A percentile compares a stretch with the other conserved stretches of the same genome.
phyloP scores from a whole-genome alignment of 179 eudicot genomes.

The Heliamphora pulchella region DNA sequence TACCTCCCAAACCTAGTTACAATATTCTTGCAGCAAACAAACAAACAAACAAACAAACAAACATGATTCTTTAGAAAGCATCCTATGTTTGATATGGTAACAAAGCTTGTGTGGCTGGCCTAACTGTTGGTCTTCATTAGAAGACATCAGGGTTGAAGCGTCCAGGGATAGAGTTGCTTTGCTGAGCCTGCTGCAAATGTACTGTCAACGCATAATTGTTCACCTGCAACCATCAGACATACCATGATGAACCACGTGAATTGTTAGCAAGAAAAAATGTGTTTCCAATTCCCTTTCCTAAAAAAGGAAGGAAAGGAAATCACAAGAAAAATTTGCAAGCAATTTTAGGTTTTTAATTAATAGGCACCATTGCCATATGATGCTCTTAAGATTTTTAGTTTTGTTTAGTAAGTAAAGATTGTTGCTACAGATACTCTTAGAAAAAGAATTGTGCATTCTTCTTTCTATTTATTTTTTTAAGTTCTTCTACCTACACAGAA shows the following conservation, averaged over 20 bases:
- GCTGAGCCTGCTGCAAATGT: constrained; percentile 25
- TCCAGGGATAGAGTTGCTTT: constrained; percentile 27
- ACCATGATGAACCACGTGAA: not conserved
- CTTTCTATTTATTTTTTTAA: no score
- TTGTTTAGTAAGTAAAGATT: no score
- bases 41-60: not conserved
- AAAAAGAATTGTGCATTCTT: no score
- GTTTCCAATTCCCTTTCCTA: not conserved
- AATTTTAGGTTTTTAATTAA: not conserved
- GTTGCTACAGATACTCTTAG: no score
- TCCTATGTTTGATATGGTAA: not conserved
- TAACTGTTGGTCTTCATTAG: constrained; percentile 3
- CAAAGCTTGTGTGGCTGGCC: not conserved
- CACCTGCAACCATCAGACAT: constrained; percentile 17
- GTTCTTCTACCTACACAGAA: no score
- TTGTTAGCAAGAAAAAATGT: not conserved
- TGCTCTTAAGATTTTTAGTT: not conserved
- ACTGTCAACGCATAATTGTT: constrained; percentile 25
- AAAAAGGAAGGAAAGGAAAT: not conserved
- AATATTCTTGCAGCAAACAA: not conserved
- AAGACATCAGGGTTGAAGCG: constrained; percentile 25
- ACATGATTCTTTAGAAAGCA: not conserved
- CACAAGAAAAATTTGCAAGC: no score
- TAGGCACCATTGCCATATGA: not conserved
- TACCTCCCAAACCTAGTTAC: not conserved